Percentiles rank a stretch among this genome's conserved stretches.
phyloP scores from a whole-genome alignment of 1,284 basidiomycete species.

The Tetrapyrgos nigripes region DNA sequence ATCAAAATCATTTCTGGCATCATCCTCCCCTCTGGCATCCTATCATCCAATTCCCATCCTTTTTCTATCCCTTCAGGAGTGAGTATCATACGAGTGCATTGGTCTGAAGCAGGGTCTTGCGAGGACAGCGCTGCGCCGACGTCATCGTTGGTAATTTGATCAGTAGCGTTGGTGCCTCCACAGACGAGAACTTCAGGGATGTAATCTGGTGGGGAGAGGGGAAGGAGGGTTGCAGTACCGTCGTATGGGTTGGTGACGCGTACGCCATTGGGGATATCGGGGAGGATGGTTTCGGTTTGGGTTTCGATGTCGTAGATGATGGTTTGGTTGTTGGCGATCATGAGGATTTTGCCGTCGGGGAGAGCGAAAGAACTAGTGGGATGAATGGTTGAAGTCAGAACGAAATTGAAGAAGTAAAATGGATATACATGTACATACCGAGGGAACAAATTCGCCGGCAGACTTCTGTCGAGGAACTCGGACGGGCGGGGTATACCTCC shows the following conservation, averaged over 20 bases:
- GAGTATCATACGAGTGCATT: slow-evolving; percentile 48
- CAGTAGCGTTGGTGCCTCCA: slow-evolving; percentile 45
- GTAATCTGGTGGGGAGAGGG: slow-evolving; percentile 50
- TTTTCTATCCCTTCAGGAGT: slow-evolving; percentile 42
- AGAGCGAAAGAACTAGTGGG: slow-evolving; percentile 29
- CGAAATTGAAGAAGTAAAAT: not conserved
- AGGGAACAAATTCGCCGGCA: slow-evolving; percentile 52
- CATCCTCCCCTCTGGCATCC: slow-evolving; percentile 43
- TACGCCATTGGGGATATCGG: slow-evolving; percentile 56
- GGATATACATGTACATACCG: slow-evolving; percentile 17
- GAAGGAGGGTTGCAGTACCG: slow-evolving; percentile 54
- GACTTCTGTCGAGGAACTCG: slow-evolving; percentile 50
- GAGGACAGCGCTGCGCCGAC: slow-evolving; percentile 35
- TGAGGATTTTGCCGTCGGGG: slow-evolving; percentile 50
- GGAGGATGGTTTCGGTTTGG: slow-evolving; percentile 47
- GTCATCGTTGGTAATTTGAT: slow-evolving; percentile 33
- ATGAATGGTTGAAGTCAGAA: not conserved
- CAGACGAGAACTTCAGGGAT: slow-evolving; percentile 57
- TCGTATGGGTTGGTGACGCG: slow-evolving; percentile 54
- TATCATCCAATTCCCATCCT: slow-evolving; percentile 44
- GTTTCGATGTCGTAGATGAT: slow-evolving; percentile 53
- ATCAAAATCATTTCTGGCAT: slow-evolving; percentile 59
- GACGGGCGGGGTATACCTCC: slow-evolving; percentile 49
- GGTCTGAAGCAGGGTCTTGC: slow-evolving; percentile 47
- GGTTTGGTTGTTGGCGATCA: slow-evolving; percentile 52